Evolutionary conservation across 2,329 filamentous ascomycete genomes (phyloP), one percentile per base, ranked within the genome.

Genomic region (Aspergillus texensis): DNA sequence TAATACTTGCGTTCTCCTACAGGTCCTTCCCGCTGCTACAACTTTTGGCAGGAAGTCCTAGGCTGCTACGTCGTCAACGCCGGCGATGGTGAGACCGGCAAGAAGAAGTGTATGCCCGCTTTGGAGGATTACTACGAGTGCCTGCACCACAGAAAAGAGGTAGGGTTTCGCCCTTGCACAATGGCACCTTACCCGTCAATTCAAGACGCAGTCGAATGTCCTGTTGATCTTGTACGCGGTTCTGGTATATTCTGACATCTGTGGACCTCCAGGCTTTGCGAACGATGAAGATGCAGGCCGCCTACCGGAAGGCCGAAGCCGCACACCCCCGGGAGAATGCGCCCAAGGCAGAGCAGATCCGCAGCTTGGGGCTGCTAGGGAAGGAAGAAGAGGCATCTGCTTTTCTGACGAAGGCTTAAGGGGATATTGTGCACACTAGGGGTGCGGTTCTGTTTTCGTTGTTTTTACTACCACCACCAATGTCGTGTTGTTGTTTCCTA

Each of bases 51-150:
- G 83, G 95, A 99, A 82, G 89, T 98, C 70, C 91, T 99, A 78
- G 93, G 93, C 74, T 99, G 95, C 88, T 99, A 99, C 80, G 93
- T 97, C 65, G 89, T 97, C 77, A 98, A 98, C 84, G 93, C 93
- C 61, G 87, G 86, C 69, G 84, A 90, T 68, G 91, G 94, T 61
- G 91, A 94, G 75, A 85, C 88, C 70, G 92, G 92, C 71, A 95
- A 94, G 84, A 91, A 89, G 80, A 96, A 96, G 82, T 99, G 96
- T 79, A 83, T 86, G 21, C 90, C 91, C 19, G 87, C 89, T 5
- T 85, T 98, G 70, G 95, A 99, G 79, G 95, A 99, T 79, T 99
- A 99, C 84, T 96, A 97, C 79, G 95, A 99, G 84, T 99, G 96
- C 81, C 83, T 99, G 77, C 95, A 99, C 80, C 95, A 99, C 85